Evolutionary conservation across 1,284 basidiomycete genomes (phyloP), one percentile per base, ranked within the genome.

Genomic region (Pascua guehoae): DNA sequence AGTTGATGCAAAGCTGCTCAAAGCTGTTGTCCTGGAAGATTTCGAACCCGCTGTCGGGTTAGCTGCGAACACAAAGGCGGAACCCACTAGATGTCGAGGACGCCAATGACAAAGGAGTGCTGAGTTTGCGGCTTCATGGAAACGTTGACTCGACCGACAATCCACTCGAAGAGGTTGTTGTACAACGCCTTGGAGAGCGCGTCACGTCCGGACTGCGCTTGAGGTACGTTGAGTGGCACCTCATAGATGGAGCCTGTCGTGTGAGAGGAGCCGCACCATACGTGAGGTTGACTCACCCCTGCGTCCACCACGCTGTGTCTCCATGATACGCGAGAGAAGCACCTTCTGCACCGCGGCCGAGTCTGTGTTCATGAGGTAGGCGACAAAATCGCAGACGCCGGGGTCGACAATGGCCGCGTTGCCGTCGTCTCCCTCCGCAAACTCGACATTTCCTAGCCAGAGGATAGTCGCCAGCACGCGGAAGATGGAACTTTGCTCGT

Each of bases 121-220:
- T 85, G 79, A 48, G 81, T 77, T 42, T 89, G 84, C 15, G 93
- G 84, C 72, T 93, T 94, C 92, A 99, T 96, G 7, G 94, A 97
- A 18, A 90, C 79, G 73, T 99, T 99, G 73, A 99, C 85, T 57
- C 93, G 86, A 18, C 90, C 89, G 40, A 99, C 96, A 67, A 99
- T 98, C 96, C 96, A 99, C 72, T 99, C 95, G 75, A 99, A 99
- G 17, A 98, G 80, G 76, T 98, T 98, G 80, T 96, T 98, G 79
- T 98, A 98, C 59, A 99, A 87, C 11, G 94, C 96, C 76, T 99
- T 97, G 8, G 94, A 82, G 39, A 99, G 81, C 0, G 96, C 96
- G 78, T 98, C 91, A 58, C 94, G 81, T 46, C 91, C 91, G 1
- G 95, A 83, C 7, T 79, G 79, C 2, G 96, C 96, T 74, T 99